A percentile compares a stretch with the other conserved stretches of the same genome.
Evolutionary conservation across 495 filamentous ascomycete genomes (phyloP).

Genomic region (Pyrenopolyporus hunteri): DNA sequence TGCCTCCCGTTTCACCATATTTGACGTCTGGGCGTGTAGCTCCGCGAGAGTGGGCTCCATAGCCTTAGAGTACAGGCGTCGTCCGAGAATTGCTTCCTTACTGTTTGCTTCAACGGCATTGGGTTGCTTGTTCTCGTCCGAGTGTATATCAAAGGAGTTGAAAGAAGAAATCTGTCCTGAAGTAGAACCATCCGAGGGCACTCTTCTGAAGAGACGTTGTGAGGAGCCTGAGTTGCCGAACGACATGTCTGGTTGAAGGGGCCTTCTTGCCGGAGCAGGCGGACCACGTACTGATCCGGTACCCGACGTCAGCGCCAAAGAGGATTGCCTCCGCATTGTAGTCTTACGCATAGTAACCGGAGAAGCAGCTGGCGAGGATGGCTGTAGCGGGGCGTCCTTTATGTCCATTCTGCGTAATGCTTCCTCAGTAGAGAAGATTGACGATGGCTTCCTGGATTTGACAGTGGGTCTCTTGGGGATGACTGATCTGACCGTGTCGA

Average conservation of each 20-base stretch:
- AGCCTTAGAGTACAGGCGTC: constrained; percentile 76
- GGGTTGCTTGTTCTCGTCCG: constrained; percentile 53
- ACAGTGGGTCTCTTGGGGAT: constrained; percentile 49
- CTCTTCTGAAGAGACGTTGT: constrained; percentile 85
- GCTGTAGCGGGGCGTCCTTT: constrained; percentile 60
- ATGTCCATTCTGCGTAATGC: constrained; percentile 65
- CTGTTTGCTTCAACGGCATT: constrained; percentile 59
- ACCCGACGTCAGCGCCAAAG: constrained; percentile 52
- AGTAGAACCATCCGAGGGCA: constrained; percentile 69
- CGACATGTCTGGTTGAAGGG: constrained; percentile 79
- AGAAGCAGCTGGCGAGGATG: constrained; percentile 51
- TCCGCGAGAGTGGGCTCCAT: constrained; percentile 84
- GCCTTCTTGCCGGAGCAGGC: constrained; percentile 68
- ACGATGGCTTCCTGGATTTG: constrained; percentile 60
- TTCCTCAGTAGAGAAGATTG: constrained; percentile 58
- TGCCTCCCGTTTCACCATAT: constrained; percentile 76
- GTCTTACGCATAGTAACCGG: constrained; percentile 55
- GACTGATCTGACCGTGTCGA: constrained; percentile 85
- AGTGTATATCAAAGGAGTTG: constrained; percentile 41
- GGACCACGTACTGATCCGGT: constrained; percentile 54
- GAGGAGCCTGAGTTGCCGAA: constrained; percentile 92
- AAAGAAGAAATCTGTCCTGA: constrained; percentile 44
- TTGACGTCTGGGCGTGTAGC: constrained; percentile 77
- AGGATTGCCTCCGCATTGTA: constrained; percentile 61
- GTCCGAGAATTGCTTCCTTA: constrained; percentile 81